Conservation (phyloP, 371 early-diverging fungal species). For the Zopfochytrium polystomum region DNA sequence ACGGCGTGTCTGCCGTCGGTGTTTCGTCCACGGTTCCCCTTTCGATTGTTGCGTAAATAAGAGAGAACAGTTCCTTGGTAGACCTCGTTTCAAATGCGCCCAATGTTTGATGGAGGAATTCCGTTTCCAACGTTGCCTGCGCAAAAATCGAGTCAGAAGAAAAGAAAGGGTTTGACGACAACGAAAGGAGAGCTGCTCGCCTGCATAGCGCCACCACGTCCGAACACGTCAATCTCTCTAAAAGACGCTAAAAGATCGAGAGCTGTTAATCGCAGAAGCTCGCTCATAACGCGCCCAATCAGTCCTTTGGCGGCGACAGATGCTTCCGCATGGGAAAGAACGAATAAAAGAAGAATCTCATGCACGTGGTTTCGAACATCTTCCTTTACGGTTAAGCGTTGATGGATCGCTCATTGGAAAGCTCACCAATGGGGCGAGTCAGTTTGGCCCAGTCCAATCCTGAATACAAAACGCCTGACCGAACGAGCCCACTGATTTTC, state of each 20-base stretch:
- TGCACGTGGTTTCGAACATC: conserved; percentile 88
- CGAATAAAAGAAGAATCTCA: conserved; percentile 78
- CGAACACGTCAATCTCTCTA: conserved; percentile 76
- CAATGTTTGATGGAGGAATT: conserved; percentile 78
- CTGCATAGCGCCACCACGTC: conserved; percentile 88
- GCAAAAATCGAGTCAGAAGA: neutral
- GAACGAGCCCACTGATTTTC: conserved; percentile 65
- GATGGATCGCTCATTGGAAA: no score
- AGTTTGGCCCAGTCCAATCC: conserved; percentile 84
- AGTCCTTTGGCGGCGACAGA: conserved; percentile 68
- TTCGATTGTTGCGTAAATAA: conserved; percentile 69
- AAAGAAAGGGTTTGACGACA: neutral
- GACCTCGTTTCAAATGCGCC: conserved; percentile 63
- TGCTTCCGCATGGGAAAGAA: conserved; percentile 88
- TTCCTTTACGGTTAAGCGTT: conserved; percentile 31
- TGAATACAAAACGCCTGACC: conserved; percentile 73
- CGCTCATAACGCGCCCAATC: conserved; percentile 70
- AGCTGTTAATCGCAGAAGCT: conserved; percentile 66
- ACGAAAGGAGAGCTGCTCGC: conserved; percentile 23
- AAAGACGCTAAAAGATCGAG: conserved; percentile 75
- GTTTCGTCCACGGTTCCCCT: conserved; percentile 35
- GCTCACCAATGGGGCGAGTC: conserved; percentile 66
- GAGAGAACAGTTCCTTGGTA: conserved; percentile 58
- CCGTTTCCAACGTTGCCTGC: conserved; percentile 76
- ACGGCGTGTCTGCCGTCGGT: neutral